A percentile compares a stretch with the other conserved stretches of the same genome.
These are phyloP conservation scores for Cylindrotheca closterium DNA, from an alignment of 108 stramenopile genomes.

Conservation along the genomic window DNA sequence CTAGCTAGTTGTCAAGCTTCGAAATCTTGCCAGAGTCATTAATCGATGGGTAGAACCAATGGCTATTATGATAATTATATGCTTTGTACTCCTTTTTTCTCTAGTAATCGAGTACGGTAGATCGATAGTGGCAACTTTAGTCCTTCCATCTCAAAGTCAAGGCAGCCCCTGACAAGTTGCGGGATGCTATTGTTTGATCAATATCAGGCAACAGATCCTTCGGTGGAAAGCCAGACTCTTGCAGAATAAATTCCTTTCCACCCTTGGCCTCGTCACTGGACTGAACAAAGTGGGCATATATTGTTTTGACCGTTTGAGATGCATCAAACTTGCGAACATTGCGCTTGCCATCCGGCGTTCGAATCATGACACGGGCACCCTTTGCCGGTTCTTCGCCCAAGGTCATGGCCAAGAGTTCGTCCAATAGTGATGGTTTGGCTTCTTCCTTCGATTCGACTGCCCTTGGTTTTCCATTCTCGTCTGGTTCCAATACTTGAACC, in stretches of 20 bases:
- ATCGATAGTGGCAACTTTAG: too few species aligned
- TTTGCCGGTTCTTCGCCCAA: slow-evolving; percentile 60
- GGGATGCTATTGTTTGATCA: slow-evolving; percentile 60
- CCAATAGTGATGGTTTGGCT: slow-evolving; percentile 25
- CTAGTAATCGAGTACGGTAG: too few species aligned
- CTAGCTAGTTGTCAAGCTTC: too few species aligned
- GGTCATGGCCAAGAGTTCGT: slow-evolving; percentile 49
- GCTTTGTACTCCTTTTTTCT: too few species aligned
- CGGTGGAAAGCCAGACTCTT: slow-evolving; percentile 85
- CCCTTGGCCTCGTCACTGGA: slow-evolving; percentile 59
- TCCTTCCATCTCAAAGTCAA: slow-evolving; percentile 75
- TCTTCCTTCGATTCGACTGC: slow-evolving; percentile 23
- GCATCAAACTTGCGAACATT: slow-evolving; percentile 66
- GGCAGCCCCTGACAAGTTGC: slow-evolving; percentile 62
- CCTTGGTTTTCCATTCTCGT: slow-evolving; percentile 33
- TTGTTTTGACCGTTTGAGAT: slow-evolving; percentile 47
- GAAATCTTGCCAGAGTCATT: too few species aligned
- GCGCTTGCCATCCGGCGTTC: slow-evolving; percentile 84
- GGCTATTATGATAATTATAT: too few species aligned
- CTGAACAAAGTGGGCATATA: slow-evolving; percentile 79
- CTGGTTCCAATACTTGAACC: slow-evolving; percentile 9
- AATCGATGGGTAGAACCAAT: too few species aligned
- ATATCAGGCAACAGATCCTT: slow-evolving; percentile 63
- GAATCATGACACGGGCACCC: slow-evolving; percentile 73
- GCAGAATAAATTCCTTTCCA: slow-evolving; percentile 67